Evolutionary conservation across 805 yeast genomes (phyloP).

Genomic region (Wickerhamiella alocasiicola): DNA sequence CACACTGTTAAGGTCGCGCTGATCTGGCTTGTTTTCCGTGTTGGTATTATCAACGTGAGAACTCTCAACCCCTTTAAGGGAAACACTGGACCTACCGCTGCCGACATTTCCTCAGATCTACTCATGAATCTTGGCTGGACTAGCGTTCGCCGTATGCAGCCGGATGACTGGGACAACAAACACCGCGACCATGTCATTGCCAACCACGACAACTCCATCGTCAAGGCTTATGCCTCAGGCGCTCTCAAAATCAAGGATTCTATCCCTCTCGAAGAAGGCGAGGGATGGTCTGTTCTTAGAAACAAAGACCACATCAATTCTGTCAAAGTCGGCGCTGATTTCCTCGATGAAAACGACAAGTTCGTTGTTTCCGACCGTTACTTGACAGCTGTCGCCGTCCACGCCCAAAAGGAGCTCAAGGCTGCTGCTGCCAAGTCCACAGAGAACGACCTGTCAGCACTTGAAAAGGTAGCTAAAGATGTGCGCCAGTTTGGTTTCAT

Average conservation of each 20-base stretch:
- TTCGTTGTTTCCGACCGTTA: conserved; percentile 19
- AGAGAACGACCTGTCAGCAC: conserved; percentile 10
- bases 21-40: conserved; percentile 44
- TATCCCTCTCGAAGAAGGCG: conserved; percentile 54
- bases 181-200: conserved; percentile 54
- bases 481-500: conserved; percentile 24
- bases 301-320: conserved; percentile 13
- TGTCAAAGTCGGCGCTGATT: conserved; percentile 15
- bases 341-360: conserved; percentile 11
- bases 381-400: conserved; percentile 11
- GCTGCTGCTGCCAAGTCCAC: conserved; percentile 6
- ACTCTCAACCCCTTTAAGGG: conserved; percentile 33
- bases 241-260: conserved; percentile 49
- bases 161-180: conserved; percentile 56
- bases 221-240: conserved; percentile 66
- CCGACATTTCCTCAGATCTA: conserved; percentile 36
- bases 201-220: conserved; percentile 55
- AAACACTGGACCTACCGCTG: conserved; percentile 15
- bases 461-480: conserved; percentile 14
- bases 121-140: conserved; percentile 80
- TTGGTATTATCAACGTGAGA: conserved; percentile 72
- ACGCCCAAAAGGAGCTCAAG: not conserved
- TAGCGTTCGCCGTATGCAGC: conserved; percentile 65
- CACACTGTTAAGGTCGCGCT: conserved; percentile 52
- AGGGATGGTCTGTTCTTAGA: conserved; percentile 44